These are phyloP conservation scores for Penicillium daleae DNA, from an alignment of 495 filamentous ascomycete genomes.

Conservation along the genomic window DNA sequence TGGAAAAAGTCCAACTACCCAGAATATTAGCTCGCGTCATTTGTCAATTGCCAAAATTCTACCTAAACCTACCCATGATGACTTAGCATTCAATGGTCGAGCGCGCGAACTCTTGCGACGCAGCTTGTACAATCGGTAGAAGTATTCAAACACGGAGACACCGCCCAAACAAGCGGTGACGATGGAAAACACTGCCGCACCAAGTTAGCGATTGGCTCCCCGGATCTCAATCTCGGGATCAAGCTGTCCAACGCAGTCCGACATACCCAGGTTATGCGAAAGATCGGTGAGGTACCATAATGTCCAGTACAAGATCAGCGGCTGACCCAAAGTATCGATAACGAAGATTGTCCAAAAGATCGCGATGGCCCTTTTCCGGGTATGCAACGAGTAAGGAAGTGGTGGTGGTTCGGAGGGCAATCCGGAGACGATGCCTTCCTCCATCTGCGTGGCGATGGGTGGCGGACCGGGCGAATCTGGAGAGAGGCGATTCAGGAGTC, in stretches of 20 bases:
- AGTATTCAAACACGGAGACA: slow-evolving; percentile 64
- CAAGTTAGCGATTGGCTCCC: slow-evolving; percentile 10
- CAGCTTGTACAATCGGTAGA: slow-evolving; percentile 49
- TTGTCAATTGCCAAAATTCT: not conserved
- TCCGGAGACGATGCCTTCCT: slow-evolving; percentile 33
- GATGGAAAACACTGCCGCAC: slow-evolving; percentile 56
- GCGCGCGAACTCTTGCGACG: slow-evolving; percentile 53
- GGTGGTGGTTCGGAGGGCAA: slow-evolving; percentile 48
- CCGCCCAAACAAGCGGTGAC: slow-evolving; percentile 60
- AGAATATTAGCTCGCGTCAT: slow-evolving; percentile 11
- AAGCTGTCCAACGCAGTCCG: not conserved
- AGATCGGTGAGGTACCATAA: slow-evolving; percentile 59
- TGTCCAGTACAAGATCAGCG: slow-evolving; percentile 59
- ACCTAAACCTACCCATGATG: slow-evolving; percentile 46
- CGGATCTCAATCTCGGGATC: not conserved
- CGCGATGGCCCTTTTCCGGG: slow-evolving; percentile 57
- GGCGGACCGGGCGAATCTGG: slow-evolving; percentile 12
- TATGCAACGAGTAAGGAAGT: slow-evolving; percentile 58
- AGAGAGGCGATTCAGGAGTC: not conserved
- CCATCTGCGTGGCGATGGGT: slow-evolving; percentile 39
- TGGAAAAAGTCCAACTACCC: slow-evolving; percentile 63
- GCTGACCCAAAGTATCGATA: slow-evolving; percentile 57
- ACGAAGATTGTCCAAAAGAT: slow-evolving; percentile 63
- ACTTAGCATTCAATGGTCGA: slow-evolving; percentile 55
- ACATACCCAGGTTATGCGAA: slow-evolving; percentile 58